Evolutionary conservation across 176 grass and related monocot genomes (phyloP), one percentile per base, ranked within the genome.

Genomic region (Saccharum spontaneum): DNA sequence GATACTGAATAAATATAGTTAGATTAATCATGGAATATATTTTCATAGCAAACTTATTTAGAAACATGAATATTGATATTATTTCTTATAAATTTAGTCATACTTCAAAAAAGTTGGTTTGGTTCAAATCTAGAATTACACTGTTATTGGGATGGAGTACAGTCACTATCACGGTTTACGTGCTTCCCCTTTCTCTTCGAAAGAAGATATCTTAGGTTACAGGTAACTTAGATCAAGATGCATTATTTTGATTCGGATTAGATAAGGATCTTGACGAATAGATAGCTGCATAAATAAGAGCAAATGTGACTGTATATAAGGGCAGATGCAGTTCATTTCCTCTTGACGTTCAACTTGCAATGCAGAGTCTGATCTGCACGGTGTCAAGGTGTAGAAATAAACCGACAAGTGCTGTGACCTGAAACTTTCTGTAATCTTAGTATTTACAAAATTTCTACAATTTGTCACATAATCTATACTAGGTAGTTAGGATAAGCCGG

Each of bases 401-500:
- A 31, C 52, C 7, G 22, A 71, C 80, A 71, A 71, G 66, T 33
- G 65, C 30, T 61, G 54, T 9, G 6, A 67, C 63, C 37, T 62
- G 70, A 71, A 85, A 85, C 76, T 20, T 52, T 34, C 10, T 69
- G 17, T 44, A 74, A 50, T 49, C 31, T 63, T 76, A 77, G 62
- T 61, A 14, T 22, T 44, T 24, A 4, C 20, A 38, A 59, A 57
- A 22, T 59, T 59, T 10, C 55, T 60, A 41, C 28, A 62, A 52
- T 70, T 50, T 48, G 50, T 33, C 38, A 10, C 67, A 61, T 67
- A 68, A 90, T 60, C 22, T 90, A 83, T 67, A 50, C 13, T 79
- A 60, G 67, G 44, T 77, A 71, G 88, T 54, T 89, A 86, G 60
- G 89, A 83, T 39, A 87, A 67, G 55, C 48, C 67, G 55, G 88